phyloP scores from a whole-genome alignment of 1,284 basidiomycete species.

The Rhodotorula sp. region DNA sequence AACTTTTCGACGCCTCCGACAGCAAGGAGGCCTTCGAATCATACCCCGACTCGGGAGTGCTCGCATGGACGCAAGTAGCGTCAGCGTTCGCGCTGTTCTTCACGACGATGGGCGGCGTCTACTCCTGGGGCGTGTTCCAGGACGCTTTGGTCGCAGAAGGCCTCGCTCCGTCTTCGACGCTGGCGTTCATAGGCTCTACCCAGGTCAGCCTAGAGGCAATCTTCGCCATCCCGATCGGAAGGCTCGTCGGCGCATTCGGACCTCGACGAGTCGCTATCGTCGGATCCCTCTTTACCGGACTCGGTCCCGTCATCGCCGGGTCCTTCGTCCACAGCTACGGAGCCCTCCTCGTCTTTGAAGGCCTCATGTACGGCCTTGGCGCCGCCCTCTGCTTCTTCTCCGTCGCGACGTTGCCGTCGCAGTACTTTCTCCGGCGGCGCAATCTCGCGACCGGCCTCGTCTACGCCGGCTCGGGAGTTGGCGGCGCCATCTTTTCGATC shows the following conservation, averaged over 20 bases:
- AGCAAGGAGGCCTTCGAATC: slow-evolving; percentile 20
- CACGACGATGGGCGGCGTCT: slow-evolving; percentile 20
- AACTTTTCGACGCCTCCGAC: neutral
- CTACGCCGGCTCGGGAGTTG: slow-evolving; percentile 25
- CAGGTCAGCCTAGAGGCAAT: slow-evolving; percentile 20
- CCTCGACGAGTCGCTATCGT: slow-evolving; percentile 14
- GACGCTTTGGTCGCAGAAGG: slow-evolving; percentile 14
- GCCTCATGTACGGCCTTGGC: slow-evolving; percentile 20
- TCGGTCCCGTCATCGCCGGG: slow-evolving; percentile 26
- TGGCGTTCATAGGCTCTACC: slow-evolving; percentile 22
- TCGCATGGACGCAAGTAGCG: slow-evolving; percentile 15
- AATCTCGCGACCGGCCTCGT: slow-evolving; percentile 31
- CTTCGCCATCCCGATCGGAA: slow-evolving; percentile 21
- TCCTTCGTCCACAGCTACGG: slow-evolving; percentile 16
- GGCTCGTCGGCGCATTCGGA: slow-evolving; percentile 22
- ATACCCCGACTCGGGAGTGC: slow-evolving; percentile 30
- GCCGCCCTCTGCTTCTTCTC: slow-evolving; percentile 24
- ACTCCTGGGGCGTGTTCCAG: slow-evolving; percentile 28
- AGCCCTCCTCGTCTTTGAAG: slow-evolving; percentile 24
- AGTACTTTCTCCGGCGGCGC: slow-evolving; percentile 24
- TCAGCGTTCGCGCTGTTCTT: slow-evolving; percentile 23
- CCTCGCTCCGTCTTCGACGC: slow-evolving; percentile 8
- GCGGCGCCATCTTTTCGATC: slow-evolving; percentile 24
- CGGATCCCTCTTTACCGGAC: slow-evolving; percentile 1
- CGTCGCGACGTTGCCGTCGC: slow-evolving; percentile 14